phyloP scores from a whole-genome alignment of 108 stramenopile genomes.

The Seminavis robusta region DNA sequence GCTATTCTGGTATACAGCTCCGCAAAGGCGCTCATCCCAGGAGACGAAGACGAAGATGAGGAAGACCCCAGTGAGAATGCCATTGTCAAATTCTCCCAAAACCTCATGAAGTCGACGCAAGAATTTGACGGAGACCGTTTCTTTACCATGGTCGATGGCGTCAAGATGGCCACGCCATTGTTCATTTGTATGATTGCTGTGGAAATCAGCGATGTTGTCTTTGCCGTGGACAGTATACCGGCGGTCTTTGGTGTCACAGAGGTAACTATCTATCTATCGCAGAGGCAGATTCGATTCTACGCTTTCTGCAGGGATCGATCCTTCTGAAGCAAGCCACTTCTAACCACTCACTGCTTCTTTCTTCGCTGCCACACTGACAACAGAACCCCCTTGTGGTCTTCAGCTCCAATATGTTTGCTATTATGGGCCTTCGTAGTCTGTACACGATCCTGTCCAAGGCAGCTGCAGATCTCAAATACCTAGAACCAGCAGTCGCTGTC shows the following conservation, averaged over 20 bases:
- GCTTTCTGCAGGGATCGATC: background rate
- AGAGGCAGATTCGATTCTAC: background rate
- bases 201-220: constrained; percentile 94
- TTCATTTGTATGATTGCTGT: constrained; percentile 92
- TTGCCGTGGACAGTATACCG: constrained; percentile 95
- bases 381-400: constrained; percentile 93
- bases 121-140: constrained; percentile 87
- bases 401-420: constrained; percentile 95
- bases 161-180: constrained; percentile 85
- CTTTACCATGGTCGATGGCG: constrained; percentile 80
- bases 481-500: constrained; percentile 90
- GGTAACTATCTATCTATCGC: constrained; percentile 40
- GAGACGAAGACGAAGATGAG: constrained; percentile 75
- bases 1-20: constrained; percentile 76
- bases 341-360: constrained; percentile 1
- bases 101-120: constrained; percentile 62
- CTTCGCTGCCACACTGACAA: too few relatives aligned
- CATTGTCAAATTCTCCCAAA: constrained; percentile 63
- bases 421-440: constrained; percentile 91
- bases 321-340: background rate
- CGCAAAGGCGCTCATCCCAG: constrained; percentile 51
- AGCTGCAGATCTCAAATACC: constrained; percentile 86
- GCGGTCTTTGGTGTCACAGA: constrained; percentile 94
- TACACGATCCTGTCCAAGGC: constrained; percentile 91
- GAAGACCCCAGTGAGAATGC: constrained; percentile 75